Evolutionary conservation across 768 basidiomycete genomes (phyloP), one percentile per base, ranked within the genome.

Genomic region (Russula vinacea): DNA sequence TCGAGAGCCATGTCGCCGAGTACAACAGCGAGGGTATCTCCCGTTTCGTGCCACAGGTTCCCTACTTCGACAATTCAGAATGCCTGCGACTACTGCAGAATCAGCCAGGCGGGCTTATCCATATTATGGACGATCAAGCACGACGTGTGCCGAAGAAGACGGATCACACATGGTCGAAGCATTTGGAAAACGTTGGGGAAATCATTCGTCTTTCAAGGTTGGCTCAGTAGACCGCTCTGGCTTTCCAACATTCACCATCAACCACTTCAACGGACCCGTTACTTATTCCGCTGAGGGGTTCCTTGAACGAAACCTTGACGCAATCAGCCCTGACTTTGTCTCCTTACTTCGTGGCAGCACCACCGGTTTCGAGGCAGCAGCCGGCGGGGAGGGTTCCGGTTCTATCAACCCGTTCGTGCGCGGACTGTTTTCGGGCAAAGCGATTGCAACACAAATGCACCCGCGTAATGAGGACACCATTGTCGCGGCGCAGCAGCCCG

Each of bases 81-180:
- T 94, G 92, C 69, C 75, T 98, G 35, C 84, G 92, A 9, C 79
- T 99, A 35, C 77, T 98, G 47, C 89, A 94, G 72, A 88, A 92
- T 71, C 80, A 79, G 60, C 94, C 92, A 1, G 95, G 94, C 11
- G 97, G 97, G 2, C 79, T 99, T 37, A 86, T 98, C 58, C 93
- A 96, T 71, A 98, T 98, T 74, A 92, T 98, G 89, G 95, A 98
- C 72, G 96, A 98, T 72, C 94, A 97, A 74, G 90, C 94, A 1
- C 83, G 89, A 14, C 81, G 90, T 44, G 82, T 84, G 62, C 88
- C 85, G 64, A 95, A 94, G 77, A 94, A 95, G 84, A 95, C 88
- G 2, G 93, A 96, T 70, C 83, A 88, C 59, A 92, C 89, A 97
- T 98, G 93, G 85, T 95, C 10, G 94, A 97, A 70, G 92, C 95